Evolutionary conservation across 768 basidiomycete species (phyloP).

Genomic region (Podaxis carcinomalis): DNA sequence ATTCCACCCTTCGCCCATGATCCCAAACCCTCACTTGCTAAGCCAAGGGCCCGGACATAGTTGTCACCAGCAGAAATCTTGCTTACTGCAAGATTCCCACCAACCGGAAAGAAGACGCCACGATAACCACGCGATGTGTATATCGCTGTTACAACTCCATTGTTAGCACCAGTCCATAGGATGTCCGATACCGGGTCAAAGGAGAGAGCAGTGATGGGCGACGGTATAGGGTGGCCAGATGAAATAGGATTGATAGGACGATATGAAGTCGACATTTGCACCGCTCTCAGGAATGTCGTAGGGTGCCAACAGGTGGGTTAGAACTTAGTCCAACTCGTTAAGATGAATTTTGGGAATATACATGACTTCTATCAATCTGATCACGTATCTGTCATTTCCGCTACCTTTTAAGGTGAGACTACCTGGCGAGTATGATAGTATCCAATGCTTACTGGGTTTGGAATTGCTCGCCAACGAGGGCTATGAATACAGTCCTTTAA

Average conservation of each 20-base stretch:
- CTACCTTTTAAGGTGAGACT: too few species aligned
- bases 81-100: constrained; percentile 63
- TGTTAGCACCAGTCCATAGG: constrained; percentile 78
- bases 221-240: constrained; percentile 12
- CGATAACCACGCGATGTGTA: constrained; percentile 59
- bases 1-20: constrained; percentile 82
- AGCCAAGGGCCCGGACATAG: constrained; percentile 63
- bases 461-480: too few species aligned
- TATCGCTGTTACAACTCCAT: constrained; percentile 67
- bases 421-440: too few species aligned
- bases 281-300: not conserved
- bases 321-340: not conserved
- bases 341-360: not conserved
- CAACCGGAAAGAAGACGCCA: constrained; percentile 72
- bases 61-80: constrained; percentile 77
- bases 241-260: constrained; percentile 4
- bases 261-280: constrained; percentile 23
- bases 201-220: constrained; percentile 63
- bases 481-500: too few species aligned
- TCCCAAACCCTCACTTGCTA: constrained; percentile 63
- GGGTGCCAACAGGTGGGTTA: not conserved
- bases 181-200: constrained; percentile 92
- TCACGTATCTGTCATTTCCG: not conserved
- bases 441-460: too few species aligned
- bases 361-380: not conserved